Evolutionary conservation across 2,329 filamentous ascomycete species (phyloP).

Genomic region (Sphaerulina populicola): DNA sequence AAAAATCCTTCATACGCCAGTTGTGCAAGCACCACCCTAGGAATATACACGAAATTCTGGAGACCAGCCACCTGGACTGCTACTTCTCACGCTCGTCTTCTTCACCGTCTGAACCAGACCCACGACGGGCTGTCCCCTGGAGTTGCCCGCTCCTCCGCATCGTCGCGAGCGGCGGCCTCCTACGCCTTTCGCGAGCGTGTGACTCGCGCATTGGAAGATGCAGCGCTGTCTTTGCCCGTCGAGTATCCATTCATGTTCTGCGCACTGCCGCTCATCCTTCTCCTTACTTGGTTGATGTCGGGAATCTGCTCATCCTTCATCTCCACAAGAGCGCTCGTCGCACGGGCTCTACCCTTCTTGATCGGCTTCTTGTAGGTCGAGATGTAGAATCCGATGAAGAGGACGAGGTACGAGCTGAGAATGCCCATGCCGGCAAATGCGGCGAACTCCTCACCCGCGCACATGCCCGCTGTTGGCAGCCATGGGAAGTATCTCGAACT

Average conservation of each 20-base stretch:
- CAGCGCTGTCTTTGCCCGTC: slow-evolving; percentile 35
- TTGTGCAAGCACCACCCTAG: slow-evolving; percentile 1
- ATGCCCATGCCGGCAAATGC: slow-evolving; percentile 87
- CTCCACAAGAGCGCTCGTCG: slow-evolving; percentile 77
- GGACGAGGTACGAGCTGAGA: slow-evolving; percentile 86
- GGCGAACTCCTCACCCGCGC: slow-evolving; percentile 93
- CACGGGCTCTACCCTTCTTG: slow-evolving; percentile 63
- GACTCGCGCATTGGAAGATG: slow-evolving; percentile 51
- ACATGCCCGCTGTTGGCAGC: slow-evolving; percentile 75
- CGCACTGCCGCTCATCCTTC: slow-evolving; percentile 41
- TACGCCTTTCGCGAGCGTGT: slow-evolving; percentile 66
- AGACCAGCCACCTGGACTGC: background rate
- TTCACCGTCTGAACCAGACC: slow-evolving; percentile 6
- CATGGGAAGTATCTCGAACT: slow-evolving; percentile 78
- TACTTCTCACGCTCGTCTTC: background rate
- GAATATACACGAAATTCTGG: slow-evolving; percentile 9
- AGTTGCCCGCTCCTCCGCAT: slow-evolving; percentile 20
- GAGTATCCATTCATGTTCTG: slow-evolving; percentile 25
- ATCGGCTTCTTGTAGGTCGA: slow-evolving; percentile 87
- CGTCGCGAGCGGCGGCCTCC: slow-evolving; percentile 19
- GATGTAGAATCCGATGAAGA: slow-evolving; percentile 99
- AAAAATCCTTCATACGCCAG: background rate
- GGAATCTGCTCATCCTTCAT: slow-evolving; percentile 65
- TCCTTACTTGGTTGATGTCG: slow-evolving; percentile 46
- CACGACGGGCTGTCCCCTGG: background rate